These are phyloP conservation scores for Pestalotiopsis sp. DNA, from an alignment of 2,329 filamentous ascomycete species.

Conservation along the genomic window DNA sequence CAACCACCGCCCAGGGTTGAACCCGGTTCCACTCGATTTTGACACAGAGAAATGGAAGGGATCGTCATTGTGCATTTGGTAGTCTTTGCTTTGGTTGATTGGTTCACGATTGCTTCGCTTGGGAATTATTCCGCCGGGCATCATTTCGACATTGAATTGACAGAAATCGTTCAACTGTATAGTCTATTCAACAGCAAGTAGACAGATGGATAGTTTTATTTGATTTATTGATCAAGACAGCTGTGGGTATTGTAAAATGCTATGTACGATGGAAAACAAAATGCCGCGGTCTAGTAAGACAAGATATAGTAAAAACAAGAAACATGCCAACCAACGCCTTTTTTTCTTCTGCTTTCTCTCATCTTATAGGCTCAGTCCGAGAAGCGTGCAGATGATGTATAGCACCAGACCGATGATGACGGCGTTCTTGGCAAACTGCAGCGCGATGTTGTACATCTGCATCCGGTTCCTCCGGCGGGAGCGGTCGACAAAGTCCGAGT, in stretches of 20 bases:
- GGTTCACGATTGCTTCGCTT: no score
- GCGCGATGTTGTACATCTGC: slow-evolving; percentile 12
- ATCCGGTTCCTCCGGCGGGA: slow-evolving; percentile 9
- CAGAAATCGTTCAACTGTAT: neutral
- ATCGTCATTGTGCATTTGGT: no score
- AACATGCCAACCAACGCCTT: neutral
- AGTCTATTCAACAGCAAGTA: neutral
- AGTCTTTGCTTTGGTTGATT: no score
- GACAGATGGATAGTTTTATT: neutral
- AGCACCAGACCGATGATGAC: neutral
- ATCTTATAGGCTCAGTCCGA: neutral
- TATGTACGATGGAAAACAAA: neutral
- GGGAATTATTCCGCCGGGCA: no score
- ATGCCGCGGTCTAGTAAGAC: neutral
- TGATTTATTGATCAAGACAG: neutral
- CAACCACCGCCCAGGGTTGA: no score
- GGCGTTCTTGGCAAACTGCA: neutral
- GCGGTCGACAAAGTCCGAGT: slow-evolving; percentile 40
- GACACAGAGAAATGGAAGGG: no score
- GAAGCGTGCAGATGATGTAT: neutral
- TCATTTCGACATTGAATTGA: neutral
- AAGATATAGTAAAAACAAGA: neutral
- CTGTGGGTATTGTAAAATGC: neutral
- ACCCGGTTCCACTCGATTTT: no score
- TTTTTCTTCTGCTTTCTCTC: neutral